These are phyloP conservation scores for Backusella luteola DNA, from an alignment of 192 early-diverging fungal species.

Conservation along the genomic window DNA sequence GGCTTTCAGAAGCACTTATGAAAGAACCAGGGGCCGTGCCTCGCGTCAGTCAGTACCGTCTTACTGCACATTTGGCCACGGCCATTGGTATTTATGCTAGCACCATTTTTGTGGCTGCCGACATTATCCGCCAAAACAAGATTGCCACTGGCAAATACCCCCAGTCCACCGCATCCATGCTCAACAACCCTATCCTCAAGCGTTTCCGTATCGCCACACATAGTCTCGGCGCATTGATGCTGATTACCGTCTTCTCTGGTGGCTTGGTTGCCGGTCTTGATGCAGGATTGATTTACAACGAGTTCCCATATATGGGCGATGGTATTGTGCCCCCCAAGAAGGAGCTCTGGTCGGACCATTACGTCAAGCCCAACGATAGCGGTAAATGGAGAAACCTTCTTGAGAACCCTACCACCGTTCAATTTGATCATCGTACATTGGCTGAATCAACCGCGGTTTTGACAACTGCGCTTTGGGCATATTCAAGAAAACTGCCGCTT, in stretches of 20 bases:
- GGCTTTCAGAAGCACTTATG: conserved; percentile 78
- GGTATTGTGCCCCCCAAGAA: conserved; percentile 72
- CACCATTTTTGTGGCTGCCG: conserved; percentile 75
- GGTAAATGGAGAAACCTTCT: conserved; percentile 81
- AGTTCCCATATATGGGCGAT: conserved; percentile 93
- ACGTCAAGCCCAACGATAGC: conserved; percentile 45
- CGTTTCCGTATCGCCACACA: conserved; percentile 62
- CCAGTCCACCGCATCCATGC: conserved; percentile 34
- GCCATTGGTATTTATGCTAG: conserved; percentile 85
- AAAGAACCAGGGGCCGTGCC: conserved; percentile 78
- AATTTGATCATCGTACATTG: conserved; percentile 93
- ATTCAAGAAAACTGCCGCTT: conserved; percentile 68
- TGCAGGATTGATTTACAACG: conserved; percentile 96
- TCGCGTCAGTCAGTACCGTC: conserved; percentile 92
- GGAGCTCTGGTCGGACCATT: conserved; percentile 57
- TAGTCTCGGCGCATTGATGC: conserved; percentile 66
- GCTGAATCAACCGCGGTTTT: conserved; percentile 80
- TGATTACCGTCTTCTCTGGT: conserved; percentile 87
- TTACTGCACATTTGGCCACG: conserved; percentile 85
- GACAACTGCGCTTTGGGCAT: conserved; percentile 72
- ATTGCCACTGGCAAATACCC: conserved; percentile 50
- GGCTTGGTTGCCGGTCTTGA: conserved; percentile 96
- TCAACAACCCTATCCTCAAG: conserved; percentile 60
- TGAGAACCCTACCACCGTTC: conserved; percentile 93
- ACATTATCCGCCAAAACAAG: conserved; percentile 70